Evolutionary conservation across 2,329 filamentous ascomycete species (phyloP).

Genomic region (Mycocentrospora acerina): DNA sequence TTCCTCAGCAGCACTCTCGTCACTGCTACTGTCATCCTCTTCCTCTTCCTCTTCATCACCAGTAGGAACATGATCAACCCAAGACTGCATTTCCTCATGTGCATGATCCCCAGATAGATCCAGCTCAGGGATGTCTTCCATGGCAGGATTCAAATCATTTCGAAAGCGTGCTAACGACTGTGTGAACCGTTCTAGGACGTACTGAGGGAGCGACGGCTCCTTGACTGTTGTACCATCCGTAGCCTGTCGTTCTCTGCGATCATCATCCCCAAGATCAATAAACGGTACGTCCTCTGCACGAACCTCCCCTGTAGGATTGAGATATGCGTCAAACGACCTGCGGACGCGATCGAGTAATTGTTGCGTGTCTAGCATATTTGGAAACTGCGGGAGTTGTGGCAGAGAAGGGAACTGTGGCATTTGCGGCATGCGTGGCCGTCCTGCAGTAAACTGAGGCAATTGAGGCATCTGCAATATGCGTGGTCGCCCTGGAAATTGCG

Average conservation of each 20-base stretch:
- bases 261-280: conserved; percentile 40
- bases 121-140: conserved; percentile 36
- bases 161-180: conserved; percentile 49
- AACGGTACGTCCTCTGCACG: conserved; percentile 36
- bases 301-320: conserved; percentile 43
- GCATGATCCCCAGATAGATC: conserved; percentile 31
- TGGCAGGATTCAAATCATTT: conserved; percentile 44
- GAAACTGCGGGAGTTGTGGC: conserved; percentile 24
- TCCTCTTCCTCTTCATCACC: conserved; percentile 35
- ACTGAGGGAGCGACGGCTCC: conserved; percentile 46
- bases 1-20: conserved; percentile 38
- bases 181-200: conserved; percentile 49
- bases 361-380: conserved; percentile 35
- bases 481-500: conserved; percentile 35
- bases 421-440: conserved; percentile 20
- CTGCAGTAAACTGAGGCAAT: conserved; percentile 32
- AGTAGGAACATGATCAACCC: conserved; percentile 30
- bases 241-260: conserved; percentile 36
- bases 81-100: conserved; percentile 34
- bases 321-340: conserved; percentile 47
- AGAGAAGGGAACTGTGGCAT: conserved; percentile 36
- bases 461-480: conserved; percentile 31
- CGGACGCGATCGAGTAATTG: conserved; percentile 40
- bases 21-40: conserved; percentile 34
- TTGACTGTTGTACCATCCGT: conserved; percentile 39